phyloP scores from a whole-genome alignment of 2,329 filamentous ascomycete species.

The Sordariomycetes sp. region DNA sequence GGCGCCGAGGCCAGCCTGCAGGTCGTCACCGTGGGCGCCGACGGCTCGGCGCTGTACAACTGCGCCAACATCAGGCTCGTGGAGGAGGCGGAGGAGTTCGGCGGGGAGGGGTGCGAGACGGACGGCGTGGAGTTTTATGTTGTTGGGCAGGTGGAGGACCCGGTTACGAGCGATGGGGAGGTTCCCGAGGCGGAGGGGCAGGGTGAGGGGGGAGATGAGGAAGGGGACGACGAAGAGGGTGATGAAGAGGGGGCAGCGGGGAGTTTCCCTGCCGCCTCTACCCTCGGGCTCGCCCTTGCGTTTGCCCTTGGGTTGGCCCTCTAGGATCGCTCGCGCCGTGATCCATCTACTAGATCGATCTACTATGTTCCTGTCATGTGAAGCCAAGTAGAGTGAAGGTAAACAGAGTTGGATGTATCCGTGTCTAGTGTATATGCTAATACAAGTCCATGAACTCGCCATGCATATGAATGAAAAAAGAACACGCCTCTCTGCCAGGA shows the following conservation, averaged over 20 bases:
- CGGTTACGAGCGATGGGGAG: conserved; percentile 9
- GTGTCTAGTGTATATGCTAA: conserved; percentile 8
- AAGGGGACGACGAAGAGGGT: conserved; percentile 2
- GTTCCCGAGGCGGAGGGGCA: neutral
- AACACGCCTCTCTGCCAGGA: neutral
- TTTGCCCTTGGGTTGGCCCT: conserved; percentile 25
- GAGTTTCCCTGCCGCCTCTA: conserved; percentile 14
- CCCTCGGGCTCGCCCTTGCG: conserved; percentile 24
- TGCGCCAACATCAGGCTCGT: conserved; percentile 67
- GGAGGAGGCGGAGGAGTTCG: conserved; percentile 31
- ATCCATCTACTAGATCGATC: neutral
- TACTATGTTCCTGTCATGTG: neutral
- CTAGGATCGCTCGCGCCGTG: conserved; percentile 10
- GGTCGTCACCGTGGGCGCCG: conserved; percentile 52
- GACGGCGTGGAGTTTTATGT: conserved; percentile 7
- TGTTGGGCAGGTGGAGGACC: conserved; percentile 17
- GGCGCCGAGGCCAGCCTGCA: conserved; percentile 58
- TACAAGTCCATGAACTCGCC: conserved; percentile 3
- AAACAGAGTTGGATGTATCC: conserved; percentile 3
- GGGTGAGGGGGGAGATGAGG: neutral
- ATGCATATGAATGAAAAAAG: conserved; percentile 4
- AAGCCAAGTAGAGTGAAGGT: neutral
- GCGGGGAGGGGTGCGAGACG: conserved; percentile 35
- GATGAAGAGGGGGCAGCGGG: conserved; percentile 10
- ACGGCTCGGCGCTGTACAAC: conserved; percentile 55